These are phyloP conservation scores for Lactifluus volemus DNA, from an alignment of 768 basidiomycete species.

Conservation along the genomic window DNA sequence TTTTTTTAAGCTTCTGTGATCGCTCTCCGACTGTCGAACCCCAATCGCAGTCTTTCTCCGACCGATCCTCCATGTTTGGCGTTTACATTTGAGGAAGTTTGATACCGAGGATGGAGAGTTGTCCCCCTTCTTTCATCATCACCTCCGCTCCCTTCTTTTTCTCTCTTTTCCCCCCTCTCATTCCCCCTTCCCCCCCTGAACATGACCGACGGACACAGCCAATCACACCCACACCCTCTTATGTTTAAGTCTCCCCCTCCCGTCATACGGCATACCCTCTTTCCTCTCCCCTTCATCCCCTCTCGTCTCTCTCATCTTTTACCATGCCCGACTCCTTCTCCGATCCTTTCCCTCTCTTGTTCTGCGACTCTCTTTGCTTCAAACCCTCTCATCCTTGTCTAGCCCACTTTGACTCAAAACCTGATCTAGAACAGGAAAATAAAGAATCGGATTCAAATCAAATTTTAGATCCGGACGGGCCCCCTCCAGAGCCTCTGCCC, in stretches of 20 bases:
- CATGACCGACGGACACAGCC: constrained; percentile 6
- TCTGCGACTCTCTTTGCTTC: constrained; percentile 1
- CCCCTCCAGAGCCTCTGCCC: background rate
- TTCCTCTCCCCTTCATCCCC: background rate
- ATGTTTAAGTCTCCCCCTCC: constrained; percentile 4
- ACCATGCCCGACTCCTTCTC: constrained; percentile 4
- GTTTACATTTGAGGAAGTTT: constrained; percentile 9
- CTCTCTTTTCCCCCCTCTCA: background rate
- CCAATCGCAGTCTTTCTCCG: constrained; percentile 1
- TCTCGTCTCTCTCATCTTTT: background rate
- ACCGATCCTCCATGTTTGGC: constrained; percentile 1
- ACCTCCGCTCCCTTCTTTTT: background rate
- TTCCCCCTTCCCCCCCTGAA: background rate
- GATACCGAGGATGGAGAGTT: background rate
- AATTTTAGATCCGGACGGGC: background rate
- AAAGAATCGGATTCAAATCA: background rate
- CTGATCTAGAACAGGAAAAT: background rate
- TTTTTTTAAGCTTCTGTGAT: constrained; percentile 10
- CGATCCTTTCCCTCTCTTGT: constrained; percentile 5
- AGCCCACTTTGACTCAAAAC: background rate
- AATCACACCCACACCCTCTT: background rate
- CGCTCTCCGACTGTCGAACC: constrained; percentile 6
- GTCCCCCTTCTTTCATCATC: background rate
- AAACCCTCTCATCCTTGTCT: background rate
- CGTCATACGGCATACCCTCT: constrained; percentile 1